Evolutionary conservation across 805 yeast species (phyloP).

Genomic region (Nakazawaea ernobii): DNA sequence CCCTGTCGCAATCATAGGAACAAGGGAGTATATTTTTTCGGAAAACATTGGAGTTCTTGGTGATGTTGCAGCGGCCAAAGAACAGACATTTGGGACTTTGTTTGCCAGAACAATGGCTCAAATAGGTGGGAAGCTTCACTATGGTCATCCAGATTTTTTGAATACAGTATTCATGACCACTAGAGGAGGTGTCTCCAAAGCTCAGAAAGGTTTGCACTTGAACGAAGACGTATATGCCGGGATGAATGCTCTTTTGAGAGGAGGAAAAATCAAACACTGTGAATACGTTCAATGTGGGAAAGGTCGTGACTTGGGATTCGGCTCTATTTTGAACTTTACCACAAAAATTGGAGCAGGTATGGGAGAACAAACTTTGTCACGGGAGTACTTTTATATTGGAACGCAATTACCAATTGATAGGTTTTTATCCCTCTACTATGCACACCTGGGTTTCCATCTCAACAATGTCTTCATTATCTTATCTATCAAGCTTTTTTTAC

Average conservation of each 20-base stretch:
- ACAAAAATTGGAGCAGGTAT: slow-evolving; percentile 87
- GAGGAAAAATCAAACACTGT: slow-evolving; percentile 80
- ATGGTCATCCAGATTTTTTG: slow-evolving; percentile 83
- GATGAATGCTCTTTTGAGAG: slow-evolving; percentile 70
- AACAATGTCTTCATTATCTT: slow-evolving; percentile 70
- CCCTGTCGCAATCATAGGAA: slow-evolving; percentile 81
- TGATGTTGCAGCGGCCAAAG: slow-evolving; percentile 85
- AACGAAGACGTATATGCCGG: slow-evolving; percentile 88
- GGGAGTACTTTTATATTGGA: slow-evolving; percentile 76
- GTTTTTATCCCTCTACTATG: slow-evolving; percentile 74
- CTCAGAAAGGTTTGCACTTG: slow-evolving; percentile 75
- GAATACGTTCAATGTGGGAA: slow-evolving; percentile 85
- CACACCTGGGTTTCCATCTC: slow-evolving; percentile 83
- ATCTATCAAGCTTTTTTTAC: slow-evolving; percentile 58
- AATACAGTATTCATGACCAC: slow-evolving; percentile 75
- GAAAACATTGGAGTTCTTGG: slow-evolving; percentile 80
- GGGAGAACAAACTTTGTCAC: slow-evolving; percentile 83
- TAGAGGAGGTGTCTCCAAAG: slow-evolving; percentile 83
- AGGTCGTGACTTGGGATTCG: slow-evolving; percentile 81
- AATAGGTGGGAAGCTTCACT: slow-evolving; percentile 78
- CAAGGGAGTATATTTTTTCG: slow-evolving; percentile 78
- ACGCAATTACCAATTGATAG: slow-evolving; percentile 74
- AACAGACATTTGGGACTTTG: slow-evolving; percentile 81
- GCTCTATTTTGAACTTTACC: slow-evolving; percentile 74
- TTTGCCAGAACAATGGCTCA: slow-evolving; percentile 79